phyloP scores from a whole-genome alignment of 192 early-diverging fungal species.

The Rhizoclosmatium sp. region DNA sequence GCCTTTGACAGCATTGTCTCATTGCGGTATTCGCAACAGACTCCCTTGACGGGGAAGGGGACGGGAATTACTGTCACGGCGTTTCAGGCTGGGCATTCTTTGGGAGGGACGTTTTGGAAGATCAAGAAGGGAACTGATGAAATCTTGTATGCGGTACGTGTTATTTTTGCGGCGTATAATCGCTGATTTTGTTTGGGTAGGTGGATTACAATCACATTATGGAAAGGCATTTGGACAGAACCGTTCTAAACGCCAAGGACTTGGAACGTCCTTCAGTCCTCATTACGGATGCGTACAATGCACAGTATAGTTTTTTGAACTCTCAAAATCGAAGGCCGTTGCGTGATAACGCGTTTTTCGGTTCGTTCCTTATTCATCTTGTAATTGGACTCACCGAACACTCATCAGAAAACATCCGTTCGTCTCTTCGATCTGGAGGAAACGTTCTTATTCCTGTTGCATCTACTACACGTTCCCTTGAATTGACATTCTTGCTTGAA shows the following conservation, averaged over 20 bases:
- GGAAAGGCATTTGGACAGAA: conserved; percentile 82
- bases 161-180: neutral
- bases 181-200: neutral
- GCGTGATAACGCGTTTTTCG: conserved; percentile 81
- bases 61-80: conserved; percentile 89
- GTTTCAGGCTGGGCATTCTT: conserved; percentile 89
- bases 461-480: conserved; percentile 87
- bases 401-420: conserved; percentile 66
- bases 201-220: conserved; percentile 91
- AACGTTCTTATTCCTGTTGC: conserved; percentile 92
- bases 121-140: conserved; percentile 94
- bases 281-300: conserved; percentile 91
- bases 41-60: conserved; percentile 75
- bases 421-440: conserved; percentile 68
- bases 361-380: conserved; percentile 43
- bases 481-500: conserved; percentile 89
- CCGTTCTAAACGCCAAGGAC: conserved; percentile 69
- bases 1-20: conserved; percentile 84
- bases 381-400: neutral
- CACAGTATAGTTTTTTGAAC: conserved; percentile 68
- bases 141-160: conserved; percentile 86
- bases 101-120: conserved; percentile 97
- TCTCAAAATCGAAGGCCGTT: conserved; percentile 55
- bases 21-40: conserved; percentile 90
- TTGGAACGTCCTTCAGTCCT: conserved; percentile 85